Base-by-base conservation (phyloP, 2,329 filamentous ascomycete genomes). In the Sarocladium oryzae region DNA sequence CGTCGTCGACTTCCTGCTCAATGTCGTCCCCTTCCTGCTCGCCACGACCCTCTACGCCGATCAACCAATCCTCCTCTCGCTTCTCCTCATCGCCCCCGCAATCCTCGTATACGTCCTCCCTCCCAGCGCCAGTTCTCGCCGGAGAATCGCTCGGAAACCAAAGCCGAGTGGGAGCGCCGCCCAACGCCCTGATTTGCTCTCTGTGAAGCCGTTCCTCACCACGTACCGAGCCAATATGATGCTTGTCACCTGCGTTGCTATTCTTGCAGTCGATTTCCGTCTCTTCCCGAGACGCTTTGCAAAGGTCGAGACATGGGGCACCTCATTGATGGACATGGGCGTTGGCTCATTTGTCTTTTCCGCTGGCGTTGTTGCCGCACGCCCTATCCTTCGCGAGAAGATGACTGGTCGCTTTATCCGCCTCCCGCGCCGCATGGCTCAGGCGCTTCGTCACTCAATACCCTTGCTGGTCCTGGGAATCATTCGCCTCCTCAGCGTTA, bases 301-400 rank as follows among this genome's bases (percentile, higher is more conserved):
- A 52, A 99, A 99, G 72, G 93, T 95, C 2, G 93, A 99, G 69
- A 96, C 89, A n/a, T 99, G 93, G 89, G 93, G 93, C 51, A 96
- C 92, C 1, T 97, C 92, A n/a, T 73, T 99, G 55, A 99, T 99
- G 93, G 93, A 99, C 65, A 77, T 97, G 61, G 93, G 93, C 46
- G 93, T 99, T 45, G 93, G 93, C 24, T 96, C 91, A 11, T 99
- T 99, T 70, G 93, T 99, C 60, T 99, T 96, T 69, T 90, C 90
- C 2, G 88, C 87, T 15, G 93, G 93, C 20, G 74, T 96, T 30
- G 89, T 97, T n/a, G 90, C 88, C 33, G 90, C 91, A 13, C 80
- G 92, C 16, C 83, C 88, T 2, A 76, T 90, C 11, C 73, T 96
- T 43, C 90, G 87, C 64, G 82, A 86, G 59, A 77, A 77, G 21